phyloP scores from a whole-genome alignment of 2,329 filamentous ascomycete species.

The Pseudogymnoascus sp. region DNA sequence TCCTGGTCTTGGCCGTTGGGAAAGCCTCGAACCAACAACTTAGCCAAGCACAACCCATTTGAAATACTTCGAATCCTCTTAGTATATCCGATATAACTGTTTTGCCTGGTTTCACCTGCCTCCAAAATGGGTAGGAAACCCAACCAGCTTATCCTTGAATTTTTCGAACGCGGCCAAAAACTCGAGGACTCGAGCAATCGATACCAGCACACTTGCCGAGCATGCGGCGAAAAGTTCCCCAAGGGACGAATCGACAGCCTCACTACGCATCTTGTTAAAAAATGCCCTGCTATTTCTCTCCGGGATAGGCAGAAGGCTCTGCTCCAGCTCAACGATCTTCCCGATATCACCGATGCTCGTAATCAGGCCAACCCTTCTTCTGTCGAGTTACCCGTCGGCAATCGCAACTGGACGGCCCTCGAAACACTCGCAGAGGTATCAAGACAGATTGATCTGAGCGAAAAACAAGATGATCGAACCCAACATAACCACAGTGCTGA shows the following conservation, averaged over 20 bases:
- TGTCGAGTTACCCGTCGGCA: conserved; percentile 38
- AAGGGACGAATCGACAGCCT: conserved; percentile 83
- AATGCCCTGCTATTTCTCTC: conserved; percentile 72
- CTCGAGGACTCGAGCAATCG: conserved; percentile 84
- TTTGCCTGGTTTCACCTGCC: background rate
- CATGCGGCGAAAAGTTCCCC: conserved; percentile 81
- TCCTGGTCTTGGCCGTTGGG: background rate
- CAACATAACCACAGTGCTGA: conserved; percentile 39
- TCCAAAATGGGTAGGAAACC: conserved; percentile 69
- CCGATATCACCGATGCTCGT: conserved; percentile 38
- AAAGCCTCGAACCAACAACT: background rate
- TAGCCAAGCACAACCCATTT: background rate
- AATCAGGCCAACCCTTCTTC: conserved; percentile 32
- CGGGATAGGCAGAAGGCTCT: conserved; percentile 70
- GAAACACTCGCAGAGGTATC: conserved; percentile 87
- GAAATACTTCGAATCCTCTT: background rate
- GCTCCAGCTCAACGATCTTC: conserved; percentile 64
- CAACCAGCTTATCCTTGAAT: conserved; percentile 78
- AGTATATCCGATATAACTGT: background rate
- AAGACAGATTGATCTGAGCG: conserved; percentile 63
- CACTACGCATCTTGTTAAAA: conserved; percentile 75
- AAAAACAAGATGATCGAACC: conserved; percentile 50
- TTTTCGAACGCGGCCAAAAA: conserved; percentile 81
- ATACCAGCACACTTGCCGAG: conserved; percentile 85
- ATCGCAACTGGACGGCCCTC: conserved; percentile 68